Evolutionary conservation across 2,329 filamentous ascomycete genomes (phyloP).

Genomic region (Fusarium xyrophilum): DNA sequence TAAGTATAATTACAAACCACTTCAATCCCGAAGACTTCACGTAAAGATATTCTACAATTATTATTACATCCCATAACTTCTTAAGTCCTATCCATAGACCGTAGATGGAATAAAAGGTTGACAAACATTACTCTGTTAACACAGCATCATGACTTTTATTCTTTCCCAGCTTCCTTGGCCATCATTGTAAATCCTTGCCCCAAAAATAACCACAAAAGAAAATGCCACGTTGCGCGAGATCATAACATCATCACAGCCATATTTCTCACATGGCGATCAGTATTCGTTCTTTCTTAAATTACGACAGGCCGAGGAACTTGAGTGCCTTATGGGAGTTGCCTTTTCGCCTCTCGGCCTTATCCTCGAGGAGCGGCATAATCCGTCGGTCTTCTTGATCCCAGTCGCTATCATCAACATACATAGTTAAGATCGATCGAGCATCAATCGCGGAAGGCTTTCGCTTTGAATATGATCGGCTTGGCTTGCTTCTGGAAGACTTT

Average conservation of each 20-base stretch:
- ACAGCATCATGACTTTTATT: background rate
- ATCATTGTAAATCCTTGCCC: conserved; percentile 4
- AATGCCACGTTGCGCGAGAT: conserved; percentile 25
- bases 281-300: background rate
- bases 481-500: conserved; percentile 43
- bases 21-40: background rate
- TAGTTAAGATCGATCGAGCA: conserved; percentile 44
- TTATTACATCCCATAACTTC: background rate
- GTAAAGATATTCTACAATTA: background rate
- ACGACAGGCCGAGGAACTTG: conserved; percentile 59
- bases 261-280: background rate
- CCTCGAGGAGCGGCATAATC: conserved; percentile 59
- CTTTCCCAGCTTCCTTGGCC: conserved; percentile 1
- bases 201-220: conserved; percentile 18
- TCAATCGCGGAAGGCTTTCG: conserved; percentile 36
- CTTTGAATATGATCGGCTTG: conserved; percentile 42
- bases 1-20: background rate
- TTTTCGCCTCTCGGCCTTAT: conserved; percentile 46
- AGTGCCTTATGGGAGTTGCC: conserved; percentile 59
- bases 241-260: conserved; percentile 34
- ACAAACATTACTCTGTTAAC: conserved; percentile 21
- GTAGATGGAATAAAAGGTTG: background rate
- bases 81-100: background rate
- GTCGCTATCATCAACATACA: conserved; percentile 51
- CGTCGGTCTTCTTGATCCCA: conserved; percentile 58